Conservation (phyloP, 371 early-diverging fungal genomes). For the Haplosporangium sp. region DNA sequence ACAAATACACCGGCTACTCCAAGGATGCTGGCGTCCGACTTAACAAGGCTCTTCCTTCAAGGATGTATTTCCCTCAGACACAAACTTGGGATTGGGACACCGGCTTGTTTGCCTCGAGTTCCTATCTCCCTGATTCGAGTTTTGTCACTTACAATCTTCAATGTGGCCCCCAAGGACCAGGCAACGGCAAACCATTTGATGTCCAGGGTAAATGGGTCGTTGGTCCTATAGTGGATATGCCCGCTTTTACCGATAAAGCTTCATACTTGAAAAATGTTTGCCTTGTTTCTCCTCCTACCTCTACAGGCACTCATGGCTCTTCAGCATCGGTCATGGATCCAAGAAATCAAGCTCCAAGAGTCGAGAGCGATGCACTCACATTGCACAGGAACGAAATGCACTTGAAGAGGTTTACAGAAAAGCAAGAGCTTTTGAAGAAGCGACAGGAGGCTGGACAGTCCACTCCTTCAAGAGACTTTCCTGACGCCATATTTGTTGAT, state of each 20-base stretch:
- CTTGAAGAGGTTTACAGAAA: neutral
- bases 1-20: conserved; percentile 1
- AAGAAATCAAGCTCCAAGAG: neutral
- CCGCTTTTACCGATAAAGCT: conserved; percentile 12
- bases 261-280: conserved; percentile 24
- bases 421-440: neutral
- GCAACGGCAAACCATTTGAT: neutral
- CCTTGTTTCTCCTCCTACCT: neutral
- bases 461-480: conserved; percentile 1
- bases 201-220: neutral
- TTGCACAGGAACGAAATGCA: neutral
- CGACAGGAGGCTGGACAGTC: conserved; percentile 4
- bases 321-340: neutral
- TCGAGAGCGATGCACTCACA: neutral
- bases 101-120: conserved; percentile 14
- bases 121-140: conserved; percentile 1
- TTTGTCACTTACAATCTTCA: conserved; percentile 12
- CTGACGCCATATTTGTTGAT: conserved; percentile 16
- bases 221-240: conserved; percentile 1
- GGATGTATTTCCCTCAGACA: conserved; percentile 1
- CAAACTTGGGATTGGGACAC: conserved; percentile 1
- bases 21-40: conserved; percentile 29
- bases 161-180: neutral
- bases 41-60: conserved; percentile 18
- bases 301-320: neutral